phyloP scores from a whole-genome alignment of 305 asterid species.

The Solanum hybrid region DNA sequence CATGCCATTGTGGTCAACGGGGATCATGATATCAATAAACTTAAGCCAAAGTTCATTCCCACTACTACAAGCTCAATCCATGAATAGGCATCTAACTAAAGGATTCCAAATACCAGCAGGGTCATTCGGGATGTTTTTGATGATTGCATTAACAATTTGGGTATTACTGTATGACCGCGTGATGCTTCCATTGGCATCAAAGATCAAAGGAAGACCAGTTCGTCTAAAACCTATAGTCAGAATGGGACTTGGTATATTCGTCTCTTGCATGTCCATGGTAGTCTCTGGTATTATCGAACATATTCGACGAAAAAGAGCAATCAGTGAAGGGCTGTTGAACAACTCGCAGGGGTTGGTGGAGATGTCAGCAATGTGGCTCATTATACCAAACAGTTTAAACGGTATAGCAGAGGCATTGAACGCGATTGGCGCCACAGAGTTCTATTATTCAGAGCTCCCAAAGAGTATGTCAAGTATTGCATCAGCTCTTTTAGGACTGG shows the following conservation, averaged over 20 bases:
- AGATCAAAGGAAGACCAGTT: background rate
- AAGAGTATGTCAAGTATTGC: background rate
- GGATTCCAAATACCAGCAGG: background rate
- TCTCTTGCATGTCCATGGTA: background rate
- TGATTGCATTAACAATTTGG: background rate
- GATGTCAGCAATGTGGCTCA: background rate
- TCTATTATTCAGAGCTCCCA: background rate
- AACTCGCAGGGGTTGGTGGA: background rate
- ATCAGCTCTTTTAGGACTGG: background rate
- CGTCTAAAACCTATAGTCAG: background rate
- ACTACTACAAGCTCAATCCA: background rate
- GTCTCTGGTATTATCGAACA: background rate
- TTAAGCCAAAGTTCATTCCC: background rate
- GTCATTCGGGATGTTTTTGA: background rate
- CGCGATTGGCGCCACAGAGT: background rate
- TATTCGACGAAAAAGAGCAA: background rate
- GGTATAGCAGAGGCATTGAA: background rate
- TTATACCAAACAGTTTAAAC: background rate
- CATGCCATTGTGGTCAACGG: background rate
- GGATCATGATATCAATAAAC: background rate
- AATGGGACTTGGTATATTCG: background rate
- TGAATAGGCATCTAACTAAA: background rate
- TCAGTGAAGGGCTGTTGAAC: background rate
- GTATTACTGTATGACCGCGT: background rate
- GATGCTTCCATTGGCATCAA: background rate